Percentiles rank a stretch among this genome's conserved stretches.
phyloP scores from a whole-genome alignment of 176 grass and related monocot species.

The Saccharum spontaneum region DNA sequence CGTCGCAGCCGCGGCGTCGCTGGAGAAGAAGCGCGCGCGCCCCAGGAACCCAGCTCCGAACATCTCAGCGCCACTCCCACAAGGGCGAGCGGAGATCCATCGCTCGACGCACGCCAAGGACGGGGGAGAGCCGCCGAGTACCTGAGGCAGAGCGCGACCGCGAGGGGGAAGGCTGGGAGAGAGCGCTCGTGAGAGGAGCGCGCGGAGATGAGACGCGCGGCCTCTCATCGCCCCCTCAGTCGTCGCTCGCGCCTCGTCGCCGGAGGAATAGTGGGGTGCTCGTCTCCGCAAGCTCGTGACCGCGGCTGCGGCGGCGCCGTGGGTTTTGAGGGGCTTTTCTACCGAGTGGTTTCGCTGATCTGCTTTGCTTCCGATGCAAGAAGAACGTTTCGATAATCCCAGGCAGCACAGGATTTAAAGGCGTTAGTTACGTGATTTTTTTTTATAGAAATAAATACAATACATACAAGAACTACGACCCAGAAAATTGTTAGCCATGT shows the following conservation, averaged over 20 bases:
- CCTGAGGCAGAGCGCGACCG: slow-evolving; percentile 13
- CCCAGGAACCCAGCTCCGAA: slow-evolving; percentile 1
- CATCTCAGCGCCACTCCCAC: background rate
- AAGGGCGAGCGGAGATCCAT: background rate
- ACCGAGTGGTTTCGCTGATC: background rate
- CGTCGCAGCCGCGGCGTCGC: slow-evolving; percentile 11
- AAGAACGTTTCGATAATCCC: background rate
- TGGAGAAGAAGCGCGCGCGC: slow-evolving; percentile 23
- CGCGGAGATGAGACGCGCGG: slow-evolving; percentile 12
- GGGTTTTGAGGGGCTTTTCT: slow-evolving; percentile 15
- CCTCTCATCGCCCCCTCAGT: background rate
- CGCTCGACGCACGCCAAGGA: background rate
- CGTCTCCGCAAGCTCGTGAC: too few species aligned
- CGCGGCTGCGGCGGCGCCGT: slow-evolving; percentile 21
- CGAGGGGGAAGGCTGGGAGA: background rate
- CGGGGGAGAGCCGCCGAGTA: background rate
- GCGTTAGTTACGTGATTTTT: too few species aligned
- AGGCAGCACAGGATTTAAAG: background rate
- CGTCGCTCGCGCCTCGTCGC: background rate
- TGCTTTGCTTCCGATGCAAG: slow-evolving; percentile 16
- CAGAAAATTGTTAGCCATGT: too few species aligned
- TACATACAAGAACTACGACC: too few species aligned
- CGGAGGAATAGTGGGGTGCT: background rate
- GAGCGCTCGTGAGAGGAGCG: slow-evolving; percentile 29
- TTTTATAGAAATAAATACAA: too few species aligned